phyloP scores from a whole-genome alignment of 2,329 filamentous ascomycete species.

The Xylaria sp. region DNA sequence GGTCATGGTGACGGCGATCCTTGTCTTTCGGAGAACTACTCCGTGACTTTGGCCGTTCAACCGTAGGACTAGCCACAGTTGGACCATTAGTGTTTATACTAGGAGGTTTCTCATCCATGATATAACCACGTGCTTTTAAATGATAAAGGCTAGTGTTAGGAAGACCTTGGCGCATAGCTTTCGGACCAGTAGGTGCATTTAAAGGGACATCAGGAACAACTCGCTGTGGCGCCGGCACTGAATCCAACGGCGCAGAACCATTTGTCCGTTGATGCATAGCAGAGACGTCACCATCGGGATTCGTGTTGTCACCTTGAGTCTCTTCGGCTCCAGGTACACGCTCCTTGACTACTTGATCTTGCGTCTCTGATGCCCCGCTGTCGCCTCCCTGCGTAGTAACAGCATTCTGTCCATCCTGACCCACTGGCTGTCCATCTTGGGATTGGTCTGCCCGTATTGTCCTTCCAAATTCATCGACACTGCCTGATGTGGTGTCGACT shows the following conservation, averaged over 20 bases:
- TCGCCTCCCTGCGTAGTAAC: conserved; percentile 37
- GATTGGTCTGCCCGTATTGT: conserved; percentile 47
- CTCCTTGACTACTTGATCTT: conserved; percentile 46
- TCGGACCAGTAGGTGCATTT: conserved; percentile 90
- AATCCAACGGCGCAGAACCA: conserved; percentile 41
- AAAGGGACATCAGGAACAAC: conserved; percentile 60
- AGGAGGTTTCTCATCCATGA: conserved; percentile 54
- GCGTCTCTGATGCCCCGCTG: conserved; percentile 43
- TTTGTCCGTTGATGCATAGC: conserved; percentile 50
- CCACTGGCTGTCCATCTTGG: conserved; percentile 42
- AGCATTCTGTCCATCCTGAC: conserved; percentile 44
- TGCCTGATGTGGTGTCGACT: conserved; percentile 43
- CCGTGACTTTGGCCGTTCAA: conserved; percentile 55
- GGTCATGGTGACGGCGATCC: conserved; percentile 51
- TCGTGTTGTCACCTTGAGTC: conserved; percentile 46
- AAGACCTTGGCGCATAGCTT: conserved; percentile 90
- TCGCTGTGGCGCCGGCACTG: conserved; percentile 41
- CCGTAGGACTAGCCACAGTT: conserved; percentile 49
- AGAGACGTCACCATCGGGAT: conserved; percentile 49
- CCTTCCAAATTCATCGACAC: conserved; percentile 56
- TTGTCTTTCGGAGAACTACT: conserved; percentile 60
- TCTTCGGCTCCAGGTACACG: conserved; percentile 42
- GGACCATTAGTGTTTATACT: conserved; percentile 49
- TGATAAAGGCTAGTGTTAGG: conserved; percentile 83
- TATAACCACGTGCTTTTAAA: conserved; percentile 64